Percentiles rank a stretch among this genome's conserved stretches.
phyloP scores from a whole-genome alignment of 805 yeast genomes.

The Teunomyces panamensis region DNA sequence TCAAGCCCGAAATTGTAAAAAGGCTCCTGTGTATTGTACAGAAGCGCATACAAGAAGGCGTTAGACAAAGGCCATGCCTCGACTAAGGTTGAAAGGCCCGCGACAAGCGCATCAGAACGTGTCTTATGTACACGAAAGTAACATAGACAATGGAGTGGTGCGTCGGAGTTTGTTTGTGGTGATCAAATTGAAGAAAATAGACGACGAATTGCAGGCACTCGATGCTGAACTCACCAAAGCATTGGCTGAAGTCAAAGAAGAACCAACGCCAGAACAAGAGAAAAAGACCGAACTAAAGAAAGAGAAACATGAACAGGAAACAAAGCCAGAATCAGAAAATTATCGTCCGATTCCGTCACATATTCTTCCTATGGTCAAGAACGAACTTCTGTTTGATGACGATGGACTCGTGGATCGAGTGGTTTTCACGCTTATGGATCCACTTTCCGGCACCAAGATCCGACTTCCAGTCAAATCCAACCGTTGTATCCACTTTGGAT shows the following conservation, averaged over 20 bases:
- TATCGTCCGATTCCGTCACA: slow-evolving; percentile 29
- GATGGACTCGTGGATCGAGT: slow-evolving; percentile 36
- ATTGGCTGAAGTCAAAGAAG: not conserved
- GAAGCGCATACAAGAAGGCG: too few relatives aligned
- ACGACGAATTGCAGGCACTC: not conserved
- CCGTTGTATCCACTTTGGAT: slow-evolving; percentile 40
- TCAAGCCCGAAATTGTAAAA: too few relatives aligned
- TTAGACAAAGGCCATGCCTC: not conserved
- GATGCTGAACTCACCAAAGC: slow-evolving; percentile 4
- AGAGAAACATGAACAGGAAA: slow-evolving; percentile 2
- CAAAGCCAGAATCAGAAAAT: not conserved
- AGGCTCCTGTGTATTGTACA: too few relatives aligned
- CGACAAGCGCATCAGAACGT: not conserved
- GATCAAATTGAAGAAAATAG: not conserved
- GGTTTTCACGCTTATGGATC: slow-evolving; percentile 38
- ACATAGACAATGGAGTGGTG: not conserved
- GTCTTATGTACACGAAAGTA: not conserved
- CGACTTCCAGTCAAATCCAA: slow-evolving; percentile 38
- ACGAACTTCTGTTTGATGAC: slow-evolving; percentile 27
- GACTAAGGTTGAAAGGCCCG: slow-evolving; percentile 1
- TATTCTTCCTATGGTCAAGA: slow-evolving; percentile 23
- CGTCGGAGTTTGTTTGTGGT: slow-evolving; percentile 1
- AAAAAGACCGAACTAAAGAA: slow-evolving; percentile 9
- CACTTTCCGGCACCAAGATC: slow-evolving; percentile 37
- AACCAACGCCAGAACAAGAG: not conserved